Evolutionary conservation across 495 filamentous ascomycete species (phyloP), one percentile per base, ranked within the genome.

Genomic region (Hypoxylon cercidicola): DNA sequence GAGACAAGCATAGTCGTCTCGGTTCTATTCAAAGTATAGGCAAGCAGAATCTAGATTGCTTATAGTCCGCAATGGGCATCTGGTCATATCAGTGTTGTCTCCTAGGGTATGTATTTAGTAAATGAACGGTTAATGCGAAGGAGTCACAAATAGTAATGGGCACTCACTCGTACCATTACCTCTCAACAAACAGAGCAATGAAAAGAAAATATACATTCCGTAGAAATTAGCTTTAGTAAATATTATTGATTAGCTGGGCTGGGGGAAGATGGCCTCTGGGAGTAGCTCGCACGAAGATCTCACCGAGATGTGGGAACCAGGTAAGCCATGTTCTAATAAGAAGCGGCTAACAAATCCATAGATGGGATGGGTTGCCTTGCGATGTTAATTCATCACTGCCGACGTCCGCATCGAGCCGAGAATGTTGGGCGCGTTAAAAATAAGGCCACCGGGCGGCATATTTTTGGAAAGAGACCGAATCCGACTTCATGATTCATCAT

Each of bases 401-500:
- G 34, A 45, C 5, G 18, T 6, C 39, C 37, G 5, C 40, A 65
- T 65, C 55, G 62, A n/a, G 4, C 15, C 20, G 48, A 47, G 48
- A 48, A 54, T 65, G 23, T 21, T 25, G 7, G 23, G 21, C 19
- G 30, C 46, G 20, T 46, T 45, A 53, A 52, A 30, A 62, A 37
- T 10, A 15, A 47, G 12, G 13, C n/a, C 11, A 16, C 25, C 35
- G 45, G 19, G 34, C 40, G 4, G 19, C 18, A 47, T 48, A 35
- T 34, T 9, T 55, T 49, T 25, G 2, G 11, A 23, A 32, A 37
- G 18, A 23, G 1, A 41, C 44, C 49, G 25, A 23, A 43, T 28
- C 23, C 25, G 37, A 60, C 35, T 28, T 39, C 25, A 66, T 66
- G 62, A 60, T 66, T 60, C 62, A 66, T 60, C 55, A 60, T 37